These are phyloP conservation scores for Cyphellophora europaea DNA, from an alignment of 2,329 filamentous ascomycete species.

Conservation along the genomic window DNA sequence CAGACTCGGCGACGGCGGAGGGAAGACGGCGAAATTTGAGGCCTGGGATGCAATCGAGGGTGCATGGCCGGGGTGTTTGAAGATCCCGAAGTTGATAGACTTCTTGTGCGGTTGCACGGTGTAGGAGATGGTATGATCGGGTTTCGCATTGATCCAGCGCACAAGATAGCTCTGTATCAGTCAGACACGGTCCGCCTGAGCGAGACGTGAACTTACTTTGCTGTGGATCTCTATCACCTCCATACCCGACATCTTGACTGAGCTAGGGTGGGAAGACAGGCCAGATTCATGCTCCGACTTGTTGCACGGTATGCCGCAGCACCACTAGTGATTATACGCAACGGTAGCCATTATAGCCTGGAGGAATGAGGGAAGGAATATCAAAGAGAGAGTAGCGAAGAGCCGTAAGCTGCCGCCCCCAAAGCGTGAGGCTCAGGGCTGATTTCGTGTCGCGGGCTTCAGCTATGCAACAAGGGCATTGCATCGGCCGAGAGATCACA, in stretches of 20 bases:
- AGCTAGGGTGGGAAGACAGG: too few relatives aligned
- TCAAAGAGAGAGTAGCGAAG: too few relatives aligned
- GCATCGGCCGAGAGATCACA: too few relatives aligned
- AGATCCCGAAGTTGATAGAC: slow-evolving; percentile 95
- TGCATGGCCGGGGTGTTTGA: slow-evolving; percentile 76
- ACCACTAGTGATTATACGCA: too few relatives aligned
- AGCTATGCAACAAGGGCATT: too few relatives aligned
- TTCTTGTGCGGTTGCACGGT: slow-evolving; percentile 97
- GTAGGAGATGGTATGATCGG: slow-evolving; percentile 91
- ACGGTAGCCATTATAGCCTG: too few relatives aligned
- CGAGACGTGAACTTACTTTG: slow-evolving; percentile 71
- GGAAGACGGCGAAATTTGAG: slow-evolving; percentile 23
- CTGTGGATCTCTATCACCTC: slow-evolving; percentile 96
- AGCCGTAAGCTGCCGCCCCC: too few relatives aligned
- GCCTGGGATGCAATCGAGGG: slow-evolving; percentile 35
- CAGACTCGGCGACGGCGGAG: slow-evolving; percentile 32
- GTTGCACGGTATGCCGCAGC: too few relatives aligned
- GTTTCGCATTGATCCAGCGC: slow-evolving; percentile 87
- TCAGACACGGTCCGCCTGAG: too few relatives aligned
- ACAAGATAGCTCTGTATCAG: slow-evolving; percentile 79
- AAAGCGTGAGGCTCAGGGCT: too few relatives aligned
- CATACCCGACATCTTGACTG: slow-evolving; percentile 76
- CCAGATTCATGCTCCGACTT: slow-evolving; percentile 1
- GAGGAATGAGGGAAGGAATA: too few relatives aligned
- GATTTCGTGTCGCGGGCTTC: too few relatives aligned